Evolutionary conservation across 1,139 yeast genomes (phyloP).

Genomic region (Lodderomyces pseudojiufengensis): DNA sequence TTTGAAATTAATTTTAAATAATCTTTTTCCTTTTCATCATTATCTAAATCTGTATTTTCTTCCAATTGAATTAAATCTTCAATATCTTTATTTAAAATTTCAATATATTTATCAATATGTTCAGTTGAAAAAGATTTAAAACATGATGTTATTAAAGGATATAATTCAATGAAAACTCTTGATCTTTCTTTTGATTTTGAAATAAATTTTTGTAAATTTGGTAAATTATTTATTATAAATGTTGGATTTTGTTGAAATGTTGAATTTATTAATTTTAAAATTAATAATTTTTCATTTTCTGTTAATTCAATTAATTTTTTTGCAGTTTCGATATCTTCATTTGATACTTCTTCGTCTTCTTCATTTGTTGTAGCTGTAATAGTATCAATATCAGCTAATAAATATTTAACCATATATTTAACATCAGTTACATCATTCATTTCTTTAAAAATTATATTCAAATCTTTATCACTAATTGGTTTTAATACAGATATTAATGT

Average conservation of each 20-base stretch:
- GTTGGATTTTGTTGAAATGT: conserved; percentile 16
- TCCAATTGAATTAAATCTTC: conserved; percentile 30
- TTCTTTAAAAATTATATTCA: conserved; percentile 5
- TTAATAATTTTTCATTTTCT: conserved; percentile 16
- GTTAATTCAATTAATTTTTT: conserved; percentile 22
- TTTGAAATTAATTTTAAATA: conserved; percentile 22
- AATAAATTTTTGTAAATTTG: conserved; percentile 22
- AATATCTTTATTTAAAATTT: conserved; percentile 33
- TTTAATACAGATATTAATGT: conserved; percentile 24
- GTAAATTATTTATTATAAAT: conserved; percentile 20
- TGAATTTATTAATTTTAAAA: conserved; percentile 27
- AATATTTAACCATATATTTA: conserved; percentile 37
- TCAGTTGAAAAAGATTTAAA: background rate
- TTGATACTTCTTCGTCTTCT: conserved; percentile 10
- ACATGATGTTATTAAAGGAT: conserved; percentile 9
- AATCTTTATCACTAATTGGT: conserved; percentile 4
- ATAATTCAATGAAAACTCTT: conserved; percentile 21
- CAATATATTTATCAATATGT: conserved; percentile 16
- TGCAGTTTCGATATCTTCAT: conserved; percentile 20
- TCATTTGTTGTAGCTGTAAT: conserved; percentile 10
- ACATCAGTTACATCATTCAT: conserved; percentile 20
- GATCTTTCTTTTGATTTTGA: conserved; percentile 18
- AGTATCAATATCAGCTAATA: conserved; percentile 42
- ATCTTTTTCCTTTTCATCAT: conserved; percentile 20
- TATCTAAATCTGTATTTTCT: conserved; percentile 22